phyloP scores from a whole-genome alignment of 371 early-diverging fungal genomes.

The Gilbertella persicaria region DNA sequence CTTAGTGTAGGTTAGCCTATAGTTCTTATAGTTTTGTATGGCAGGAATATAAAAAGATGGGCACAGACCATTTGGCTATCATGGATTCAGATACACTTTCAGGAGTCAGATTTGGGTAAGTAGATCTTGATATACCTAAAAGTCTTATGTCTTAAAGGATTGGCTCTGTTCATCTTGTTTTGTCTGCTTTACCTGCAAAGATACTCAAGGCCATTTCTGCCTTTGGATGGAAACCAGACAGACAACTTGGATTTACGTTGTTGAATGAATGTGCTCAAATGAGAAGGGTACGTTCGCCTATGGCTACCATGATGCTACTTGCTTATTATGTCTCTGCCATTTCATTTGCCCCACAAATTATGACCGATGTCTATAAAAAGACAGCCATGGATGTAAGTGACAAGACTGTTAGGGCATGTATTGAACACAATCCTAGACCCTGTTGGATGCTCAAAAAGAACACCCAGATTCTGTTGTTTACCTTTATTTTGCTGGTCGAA shows the following conservation, averaged over 20 bases:
- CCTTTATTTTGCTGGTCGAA: constrained; percentile 57
- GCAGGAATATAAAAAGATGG: constrained; percentile 51
- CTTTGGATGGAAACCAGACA: constrained; percentile 64
- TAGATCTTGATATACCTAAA: background rate
- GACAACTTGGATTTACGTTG: constrained; percentile 56
- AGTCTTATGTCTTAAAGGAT: constrained; percentile 31
- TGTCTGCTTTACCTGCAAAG: constrained; percentile 62
- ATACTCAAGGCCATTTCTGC: constrained; percentile 54
- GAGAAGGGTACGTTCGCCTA: constrained; percentile 57
- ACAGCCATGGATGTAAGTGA: constrained; percentile 47
- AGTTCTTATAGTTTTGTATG: constrained; percentile 48
- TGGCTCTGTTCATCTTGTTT: constrained; percentile 62
- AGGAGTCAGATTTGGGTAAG: constrained; percentile 52
- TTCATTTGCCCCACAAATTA: constrained; percentile 46
- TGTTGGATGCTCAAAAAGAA: constrained; percentile 51
- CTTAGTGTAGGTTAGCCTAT: constrained; percentile 30
- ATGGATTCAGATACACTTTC: constrained; percentile 52
- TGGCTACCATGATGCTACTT: constrained; percentile 58
- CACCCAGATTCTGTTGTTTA: constrained; percentile 62
- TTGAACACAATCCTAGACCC: constrained; percentile 25
- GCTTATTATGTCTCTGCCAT: constrained; percentile 41
- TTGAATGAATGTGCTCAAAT: constrained; percentile 51
- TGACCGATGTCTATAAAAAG: constrained; percentile 35
- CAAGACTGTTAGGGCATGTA: background rate
- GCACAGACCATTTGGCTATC: constrained; percentile 29